Evolutionary conservation across 768 basidiomycete genomes (phyloP).

Genomic region (Favolaschia claudopus): DNA sequence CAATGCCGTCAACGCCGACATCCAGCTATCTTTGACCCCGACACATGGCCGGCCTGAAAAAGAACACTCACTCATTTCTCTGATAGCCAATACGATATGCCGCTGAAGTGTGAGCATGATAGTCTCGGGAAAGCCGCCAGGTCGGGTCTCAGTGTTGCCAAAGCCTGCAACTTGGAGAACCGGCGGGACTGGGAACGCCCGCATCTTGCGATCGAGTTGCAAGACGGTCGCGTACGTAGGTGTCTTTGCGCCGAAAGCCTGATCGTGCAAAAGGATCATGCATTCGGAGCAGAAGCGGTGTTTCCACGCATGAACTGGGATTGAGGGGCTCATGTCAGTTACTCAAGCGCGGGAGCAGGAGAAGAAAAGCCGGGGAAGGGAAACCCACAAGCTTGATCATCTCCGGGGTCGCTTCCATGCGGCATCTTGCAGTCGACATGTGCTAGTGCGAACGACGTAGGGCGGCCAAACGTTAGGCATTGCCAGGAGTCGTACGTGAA

Average conservation of each 20-base stretch:
- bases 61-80: constrained; percentile 67
- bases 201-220: constrained; percentile 72
- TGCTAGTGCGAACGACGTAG: constrained; percentile 70
- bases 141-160: constrained; percentile 59
- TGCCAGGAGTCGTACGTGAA: constrained; percentile 64
- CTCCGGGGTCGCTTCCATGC: constrained; percentile 51
- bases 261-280: constrained; percentile 73
- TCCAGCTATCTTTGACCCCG: background rate
- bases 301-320: constrained; percentile 71
- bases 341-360: constrained; percentile 3
- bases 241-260: constrained; percentile 74
- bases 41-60: constrained; percentile 5
- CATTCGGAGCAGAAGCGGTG: constrained; percentile 73
- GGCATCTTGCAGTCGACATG: constrained; percentile 76
- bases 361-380: background rate
- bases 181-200: constrained; percentile 71
- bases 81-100: constrained; percentile 72
- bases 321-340: constrained; percentile 3
- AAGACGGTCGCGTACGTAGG: constrained; percentile 72
- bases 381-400: constrained; percentile 67
- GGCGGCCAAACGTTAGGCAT: constrained; percentile 74
- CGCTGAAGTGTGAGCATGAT: constrained; percentile 66
- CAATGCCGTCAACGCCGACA: background rate
- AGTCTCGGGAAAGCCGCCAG: constrained; percentile 55
- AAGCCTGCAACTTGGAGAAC: constrained; percentile 74